Percentiles rank a stretch among this genome's conserved stretches.
phyloP scores from a whole-genome alignment of 257 asterid genomes.

The Ligustrum vulgare region DNA sequence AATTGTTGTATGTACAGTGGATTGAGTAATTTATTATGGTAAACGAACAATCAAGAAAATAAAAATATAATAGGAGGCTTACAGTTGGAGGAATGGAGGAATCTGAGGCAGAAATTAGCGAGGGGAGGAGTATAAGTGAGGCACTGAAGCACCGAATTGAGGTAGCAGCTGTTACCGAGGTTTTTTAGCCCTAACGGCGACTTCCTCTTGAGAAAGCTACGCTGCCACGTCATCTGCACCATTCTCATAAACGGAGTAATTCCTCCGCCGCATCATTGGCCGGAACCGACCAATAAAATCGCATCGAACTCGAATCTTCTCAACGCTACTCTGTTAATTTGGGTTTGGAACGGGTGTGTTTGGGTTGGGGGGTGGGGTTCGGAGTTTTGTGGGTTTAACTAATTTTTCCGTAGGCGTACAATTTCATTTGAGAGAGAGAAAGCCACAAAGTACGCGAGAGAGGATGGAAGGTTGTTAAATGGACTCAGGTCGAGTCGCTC shows the following conservation, averaged over 20 bases:
- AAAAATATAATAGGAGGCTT: slow-evolving; percentile 15
- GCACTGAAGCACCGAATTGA: slow-evolving; percentile 98
- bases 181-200: slow-evolving; percentile 94
- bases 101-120: slow-evolving; percentile 85
- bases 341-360: not conserved
- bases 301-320: slow-evolving; percentile 46
- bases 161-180: slow-evolving; percentile 94
- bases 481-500: too few relatives aligned
- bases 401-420: not conserved
- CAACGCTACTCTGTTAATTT: not conserved
- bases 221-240: slow-evolving; percentile 99
- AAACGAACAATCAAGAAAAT: not conserved
- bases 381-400: slow-evolving; percentile 10
- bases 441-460: not conserved
- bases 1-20: not conserved
- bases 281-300: slow-evolving; percentile 52
- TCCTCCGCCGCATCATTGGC: slow-evolving; percentile 61
- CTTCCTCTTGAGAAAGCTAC: slow-evolving; percentile 67
- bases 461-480: not conserved
- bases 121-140: slow-evolving; percentile 97
- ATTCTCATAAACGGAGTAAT: slow-evolving; percentile 67
- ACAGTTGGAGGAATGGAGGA: slow-evolving; percentile 83
- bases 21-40: not conserved
- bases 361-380: not conserved
- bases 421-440: not conserved